These are phyloP conservation scores for Carex myosuroides DNA, from an alignment of 176 grass and related monocot species.

Conservation along the genomic window DNA sequence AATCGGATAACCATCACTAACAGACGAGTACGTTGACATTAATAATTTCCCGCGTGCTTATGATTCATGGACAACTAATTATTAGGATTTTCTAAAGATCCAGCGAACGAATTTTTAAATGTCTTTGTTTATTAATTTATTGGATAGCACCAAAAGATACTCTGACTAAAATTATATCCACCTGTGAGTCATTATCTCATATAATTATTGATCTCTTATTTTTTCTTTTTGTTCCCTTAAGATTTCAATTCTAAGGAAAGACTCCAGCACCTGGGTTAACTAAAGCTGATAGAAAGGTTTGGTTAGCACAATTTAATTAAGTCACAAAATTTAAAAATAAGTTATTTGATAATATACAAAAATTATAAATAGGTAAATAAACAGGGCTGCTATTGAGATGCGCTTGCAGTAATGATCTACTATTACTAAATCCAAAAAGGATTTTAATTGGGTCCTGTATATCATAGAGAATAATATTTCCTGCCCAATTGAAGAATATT, in stretches of 20 bases:
- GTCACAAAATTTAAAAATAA: too few relatives aligned
- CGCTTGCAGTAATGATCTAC: too few relatives aligned
- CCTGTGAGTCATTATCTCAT: neutral
- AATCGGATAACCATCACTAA: neutral
- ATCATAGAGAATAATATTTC: too few relatives aligned
- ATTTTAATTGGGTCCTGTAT: too few relatives aligned
- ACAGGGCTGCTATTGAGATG: neutral
- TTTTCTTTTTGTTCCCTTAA: neutral
- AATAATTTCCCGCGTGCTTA: constrained; percentile 1
- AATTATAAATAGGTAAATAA: too few relatives aligned
- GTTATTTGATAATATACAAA: too few relatives aligned
- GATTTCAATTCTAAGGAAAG: too few relatives aligned
- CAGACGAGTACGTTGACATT: neutral
- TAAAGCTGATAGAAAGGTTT: too few relatives aligned
- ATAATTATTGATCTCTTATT: neutral
- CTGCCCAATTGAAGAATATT: neutral
- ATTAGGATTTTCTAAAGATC: neutral
- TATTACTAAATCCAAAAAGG: too few relatives aligned
- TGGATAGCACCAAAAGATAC: neutral
- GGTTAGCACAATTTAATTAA: too few relatives aligned
- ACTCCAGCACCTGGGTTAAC: too few relatives aligned
- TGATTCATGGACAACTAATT: neutral
- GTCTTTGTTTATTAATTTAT: neutral
- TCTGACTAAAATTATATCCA: neutral
- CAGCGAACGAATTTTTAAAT: neutral